Evolutionary conservation across 2,329 filamentous ascomycete genomes (phyloP), one percentile per base, ranked within the genome.

Genomic region (Hymenoscyphus albidus): DNA sequence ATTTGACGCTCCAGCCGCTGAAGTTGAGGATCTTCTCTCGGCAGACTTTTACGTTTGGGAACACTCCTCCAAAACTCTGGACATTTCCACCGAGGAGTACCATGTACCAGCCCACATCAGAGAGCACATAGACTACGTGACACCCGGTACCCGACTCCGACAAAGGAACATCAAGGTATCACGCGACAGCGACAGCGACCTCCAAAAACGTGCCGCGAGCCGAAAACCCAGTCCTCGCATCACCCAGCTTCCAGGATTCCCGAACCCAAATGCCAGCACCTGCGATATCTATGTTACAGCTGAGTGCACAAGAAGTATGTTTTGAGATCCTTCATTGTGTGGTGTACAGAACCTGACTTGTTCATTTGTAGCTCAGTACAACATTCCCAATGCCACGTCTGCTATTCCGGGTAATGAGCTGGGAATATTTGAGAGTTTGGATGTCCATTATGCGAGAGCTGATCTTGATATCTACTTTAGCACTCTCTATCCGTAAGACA

Each of bases 281-380:
- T 88, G 86, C 70, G 80, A 83, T 68, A 74, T 75, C 16, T 80
- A 82, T 70, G 85, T 88, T 68, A 87, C 84, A 0, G 83, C 84
- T 0, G 79, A 79, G 54, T 88, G 85, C 68, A 71, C 68, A 4
- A 62, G 64, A 72, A 68, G 70, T 71, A 65, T 22, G 59, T 59
- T 44, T 16, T 4, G 35, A 55, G 18, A 16, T 12, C 38, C 48
- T 3, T 7, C 13, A 14, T 27, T 42, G 12, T 0, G 6, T 38
- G 42, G n/a, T 48, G 27, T 2, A 13, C 27, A 27, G 10, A 48
- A 44, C 61, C 62, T 67, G 35, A 67, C 22, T 5, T 13, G 18
- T 51, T 27, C 2, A 35, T 14, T 57, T 14, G 27, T 35, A 72
- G 70, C 69, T n/a, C 69, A 81, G 70, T 82, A 82, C 69, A 78